Evolutionary conservation across 179 eudicot species (phyloP).

Genomic region (Carnegiea gigantea): DNA sequence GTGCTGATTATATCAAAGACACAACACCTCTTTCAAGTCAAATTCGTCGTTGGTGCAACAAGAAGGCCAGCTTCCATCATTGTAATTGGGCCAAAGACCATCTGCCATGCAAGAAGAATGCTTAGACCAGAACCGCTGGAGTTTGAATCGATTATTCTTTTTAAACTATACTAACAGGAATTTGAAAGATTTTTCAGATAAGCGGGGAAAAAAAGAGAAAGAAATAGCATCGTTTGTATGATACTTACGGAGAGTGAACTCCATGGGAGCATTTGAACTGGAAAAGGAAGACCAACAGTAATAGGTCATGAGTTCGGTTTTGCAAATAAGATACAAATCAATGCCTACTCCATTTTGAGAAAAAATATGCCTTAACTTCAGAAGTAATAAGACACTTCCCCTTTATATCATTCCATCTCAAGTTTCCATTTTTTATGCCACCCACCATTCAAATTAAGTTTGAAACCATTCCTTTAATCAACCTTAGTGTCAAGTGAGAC

Average conservation of each 20-base stretch:
- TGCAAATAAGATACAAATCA: not conserved
- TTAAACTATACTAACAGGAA: not conserved
- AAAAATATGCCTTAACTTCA: not conserved
- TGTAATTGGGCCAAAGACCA: slow-evolving; percentile 96
- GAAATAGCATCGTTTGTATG: slow-evolving; percentile 1
- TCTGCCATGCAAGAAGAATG: slow-evolving; percentile 41
- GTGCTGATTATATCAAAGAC: not conserved
- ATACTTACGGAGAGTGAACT: slow-evolving; percentile 84
- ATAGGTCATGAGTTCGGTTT: slow-evolving; percentile 17
- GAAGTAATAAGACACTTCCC: no score
- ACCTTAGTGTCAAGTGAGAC: no score
- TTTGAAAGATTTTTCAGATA: not conserved
- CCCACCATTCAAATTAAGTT: no score
- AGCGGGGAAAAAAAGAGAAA: not conserved
- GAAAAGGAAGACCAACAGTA: slow-evolving; percentile 16
- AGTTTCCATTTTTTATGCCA: no score
- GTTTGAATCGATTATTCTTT: not conserved
- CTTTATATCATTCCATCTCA: no score
- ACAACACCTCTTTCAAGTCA: slow-evolving; percentile 63
- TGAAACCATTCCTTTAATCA: no score
- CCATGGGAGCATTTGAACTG: slow-evolving; percentile 65
- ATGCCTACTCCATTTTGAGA: not conserved
- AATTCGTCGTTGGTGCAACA: slow-evolving; percentile 66
- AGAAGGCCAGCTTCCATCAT: slow-evolving; percentile 91
- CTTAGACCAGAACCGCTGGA: not conserved